Evolutionary conservation across 2,329 filamentous ascomycete species (phyloP).

Genomic region (Gliomastix tumulicola): DNA sequence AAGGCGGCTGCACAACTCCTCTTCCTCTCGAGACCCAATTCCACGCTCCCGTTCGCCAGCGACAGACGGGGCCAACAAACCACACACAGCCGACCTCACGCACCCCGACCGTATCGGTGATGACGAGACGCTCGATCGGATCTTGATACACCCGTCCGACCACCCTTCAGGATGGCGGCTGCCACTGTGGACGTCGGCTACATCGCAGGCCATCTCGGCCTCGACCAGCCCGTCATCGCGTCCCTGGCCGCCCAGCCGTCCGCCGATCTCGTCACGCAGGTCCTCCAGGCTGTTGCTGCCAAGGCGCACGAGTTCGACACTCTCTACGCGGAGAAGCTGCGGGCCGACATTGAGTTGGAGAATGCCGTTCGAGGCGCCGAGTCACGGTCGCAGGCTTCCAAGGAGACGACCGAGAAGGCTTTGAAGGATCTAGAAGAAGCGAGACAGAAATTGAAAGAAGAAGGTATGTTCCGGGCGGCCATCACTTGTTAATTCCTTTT

Average conservation of each 20-base stretch:
- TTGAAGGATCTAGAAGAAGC: slow-evolving; percentile 78
- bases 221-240: slow-evolving; percentile 58
- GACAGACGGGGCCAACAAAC: no score
- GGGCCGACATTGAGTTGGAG: slow-evolving; percentile 87
- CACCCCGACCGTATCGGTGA: no score
- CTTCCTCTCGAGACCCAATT: no score
- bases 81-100: no score
- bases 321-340: slow-evolving; percentile 80
- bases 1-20: no score
- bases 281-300: slow-evolving; percentile 66
- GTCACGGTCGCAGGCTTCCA: slow-evolving; percentile 73
- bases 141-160: no score
- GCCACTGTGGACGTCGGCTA: slow-evolving; percentile 61
- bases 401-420: slow-evolving; percentile 73
- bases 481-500: background rate
- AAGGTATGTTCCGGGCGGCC: slow-evolving; percentile 53
- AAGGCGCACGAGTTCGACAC: slow-evolving; percentile 81
- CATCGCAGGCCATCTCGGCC: slow-evolving; percentile 62
- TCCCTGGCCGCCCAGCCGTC: slow-evolving; percentile 63
- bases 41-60: no score
- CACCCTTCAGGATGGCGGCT: slow-evolving; percentile 32
- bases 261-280: slow-evolving; percentile 64
- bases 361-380: slow-evolving; percentile 81
- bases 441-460: slow-evolving; percentile 71
- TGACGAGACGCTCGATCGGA: background rate